Evolutionary conservation across 345 rosid genomes (phyloP).

Genomic region (Luvunga scandens): DNA sequence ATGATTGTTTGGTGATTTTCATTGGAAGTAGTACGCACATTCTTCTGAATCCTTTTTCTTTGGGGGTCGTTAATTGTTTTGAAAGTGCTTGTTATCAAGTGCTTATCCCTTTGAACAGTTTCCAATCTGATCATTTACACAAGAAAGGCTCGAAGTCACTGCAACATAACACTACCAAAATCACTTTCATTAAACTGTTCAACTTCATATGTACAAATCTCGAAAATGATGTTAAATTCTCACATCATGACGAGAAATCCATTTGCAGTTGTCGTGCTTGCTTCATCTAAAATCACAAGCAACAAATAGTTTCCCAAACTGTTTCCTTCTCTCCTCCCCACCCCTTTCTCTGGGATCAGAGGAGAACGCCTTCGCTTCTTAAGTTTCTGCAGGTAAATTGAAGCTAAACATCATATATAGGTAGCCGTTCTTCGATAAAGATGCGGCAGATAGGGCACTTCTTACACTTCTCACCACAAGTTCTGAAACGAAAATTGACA

Average conservation of each 20-base stretch:
- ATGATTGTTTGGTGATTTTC: no score
- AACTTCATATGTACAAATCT: constrained; percentile 19
- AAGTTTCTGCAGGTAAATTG: neutral
- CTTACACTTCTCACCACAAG: constrained; percentile 88
- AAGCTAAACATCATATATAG: constrained; percentile 63
- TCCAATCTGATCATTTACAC: neutral
- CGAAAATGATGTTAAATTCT: neutral
- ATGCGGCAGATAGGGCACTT: constrained; percentile 86
- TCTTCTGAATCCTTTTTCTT: no score
- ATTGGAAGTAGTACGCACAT: no score
- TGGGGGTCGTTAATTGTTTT: neutral
- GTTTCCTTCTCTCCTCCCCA: neutral
- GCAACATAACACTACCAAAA: neutral
- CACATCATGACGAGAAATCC: neutral
- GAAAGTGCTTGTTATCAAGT: neutral
- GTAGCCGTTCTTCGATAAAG: constrained; percentile 62
- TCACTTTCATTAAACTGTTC: neutral
- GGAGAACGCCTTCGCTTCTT: constrained; percentile 6
- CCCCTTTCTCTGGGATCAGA: neutral
- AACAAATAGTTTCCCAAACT: neutral
- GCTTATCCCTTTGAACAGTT: neutral
- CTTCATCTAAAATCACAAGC: constrained; percentile 46
- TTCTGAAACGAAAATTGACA: constrained; percentile 35
- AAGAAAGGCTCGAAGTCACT: neutral
- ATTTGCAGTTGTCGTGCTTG: constrained; percentile 32